phyloP scores from a whole-genome alignment of 2,329 filamentous ascomycete species.

The Teratosphaeria epicoccoides region DNA sequence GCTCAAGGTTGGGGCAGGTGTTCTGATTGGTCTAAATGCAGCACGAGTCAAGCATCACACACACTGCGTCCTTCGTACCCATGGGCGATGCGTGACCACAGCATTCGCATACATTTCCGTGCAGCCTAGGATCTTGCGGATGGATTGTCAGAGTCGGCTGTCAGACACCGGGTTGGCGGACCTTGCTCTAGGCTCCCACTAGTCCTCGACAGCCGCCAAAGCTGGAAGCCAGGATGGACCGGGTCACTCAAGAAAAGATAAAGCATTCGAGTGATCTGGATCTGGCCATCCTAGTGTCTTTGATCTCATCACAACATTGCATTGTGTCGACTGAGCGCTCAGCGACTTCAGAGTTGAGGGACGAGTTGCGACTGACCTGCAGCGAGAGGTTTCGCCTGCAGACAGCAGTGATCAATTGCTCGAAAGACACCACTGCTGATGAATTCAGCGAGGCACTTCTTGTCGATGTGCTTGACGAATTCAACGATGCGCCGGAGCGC shows the following conservation, averaged over 20 bases:
- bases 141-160: too few relatives aligned
- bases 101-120: too few relatives aligned
- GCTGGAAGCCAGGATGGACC: slow-evolving; percentile 8
- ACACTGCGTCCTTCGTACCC: too few relatives aligned
- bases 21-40: too few relatives aligned
- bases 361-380: slow-evolving; percentile 50
- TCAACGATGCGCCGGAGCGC: slow-evolving; percentile 6
- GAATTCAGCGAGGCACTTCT: slow-evolving; percentile 68
- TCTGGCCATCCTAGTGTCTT: slow-evolving; percentile 70
- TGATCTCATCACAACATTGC: slow-evolving; percentile 76
- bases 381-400: slow-evolving; percentile 61
- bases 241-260: slow-evolving; percentile 40
- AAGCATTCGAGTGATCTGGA: slow-evolving; percentile 78
- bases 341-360: slow-evolving; percentile 10
- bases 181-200: too few relatives aligned
- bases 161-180: too few relatives aligned
- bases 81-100: too few relatives aligned
- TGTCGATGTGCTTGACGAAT: slow-evolving; percentile 23
- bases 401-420: slow-evolving; percentile 62
- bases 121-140: too few relatives aligned
- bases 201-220: neutral
- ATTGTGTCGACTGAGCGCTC: slow-evolving; percentile 63
- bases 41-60: too few relatives aligned
- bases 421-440: slow-evolving; percentile 62
- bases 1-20: too few relatives aligned